Conservation (phyloP, 1,284 basidiomycete genomes). For the Kalmanozyma brasiliensis region DNA sequence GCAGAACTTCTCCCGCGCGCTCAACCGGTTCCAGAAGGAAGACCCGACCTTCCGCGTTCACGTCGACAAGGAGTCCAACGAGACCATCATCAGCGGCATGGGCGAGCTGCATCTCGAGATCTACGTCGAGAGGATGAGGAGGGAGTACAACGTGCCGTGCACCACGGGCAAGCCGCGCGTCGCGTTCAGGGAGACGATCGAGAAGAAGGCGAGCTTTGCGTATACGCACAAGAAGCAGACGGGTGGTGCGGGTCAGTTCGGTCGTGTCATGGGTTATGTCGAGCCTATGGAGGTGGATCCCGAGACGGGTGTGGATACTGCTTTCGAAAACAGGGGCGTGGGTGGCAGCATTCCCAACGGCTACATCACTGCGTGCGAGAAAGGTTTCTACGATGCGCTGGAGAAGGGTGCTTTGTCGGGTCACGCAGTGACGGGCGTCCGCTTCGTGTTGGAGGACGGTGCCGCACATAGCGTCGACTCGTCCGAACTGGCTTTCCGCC, state of each 20-base stretch:
- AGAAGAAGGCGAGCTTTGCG: slow-evolving; percentile 81
- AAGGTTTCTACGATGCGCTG: slow-evolving; percentile 94
- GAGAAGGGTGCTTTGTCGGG: slow-evolving; percentile 92
- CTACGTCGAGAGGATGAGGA: slow-evolving; percentile 98
- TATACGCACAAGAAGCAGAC: slow-evolving; percentile 99
- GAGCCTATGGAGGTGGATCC: slow-evolving; percentile 87
- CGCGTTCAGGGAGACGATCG: slow-evolving; percentile 95
- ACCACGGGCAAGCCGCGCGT: slow-evolving; percentile 95
- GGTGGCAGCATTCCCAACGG: slow-evolving; percentile 90
- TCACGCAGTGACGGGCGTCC: slow-evolving; percentile 85
- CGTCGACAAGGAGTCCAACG: slow-evolving; percentile 91
- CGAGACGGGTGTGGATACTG: slow-evolving; percentile 85
- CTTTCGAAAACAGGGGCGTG: slow-evolving; percentile 88
- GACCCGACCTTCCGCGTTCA: slow-evolving; percentile 99
- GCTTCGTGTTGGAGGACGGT: slow-evolving; percentile 91
- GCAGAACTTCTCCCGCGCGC: slow-evolving; percentile 88
- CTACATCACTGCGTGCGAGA: slow-evolving; percentile 94
- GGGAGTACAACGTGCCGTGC: slow-evolving; percentile 95
- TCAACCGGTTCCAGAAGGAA: slow-evolving; percentile 98
- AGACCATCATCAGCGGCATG: slow-evolving; percentile 99
- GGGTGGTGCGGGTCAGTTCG: slow-evolving; percentile 96
- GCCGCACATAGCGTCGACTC: slow-evolving; percentile 95
- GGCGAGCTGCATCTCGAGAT: slow-evolving; percentile 99
- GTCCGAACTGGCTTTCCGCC: slow-evolving; percentile 92
- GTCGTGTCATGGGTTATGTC: slow-evolving; percentile 85